Conservation (phyloP, 148 eudicot species). For the Amaranthus cruentus region DNA sequence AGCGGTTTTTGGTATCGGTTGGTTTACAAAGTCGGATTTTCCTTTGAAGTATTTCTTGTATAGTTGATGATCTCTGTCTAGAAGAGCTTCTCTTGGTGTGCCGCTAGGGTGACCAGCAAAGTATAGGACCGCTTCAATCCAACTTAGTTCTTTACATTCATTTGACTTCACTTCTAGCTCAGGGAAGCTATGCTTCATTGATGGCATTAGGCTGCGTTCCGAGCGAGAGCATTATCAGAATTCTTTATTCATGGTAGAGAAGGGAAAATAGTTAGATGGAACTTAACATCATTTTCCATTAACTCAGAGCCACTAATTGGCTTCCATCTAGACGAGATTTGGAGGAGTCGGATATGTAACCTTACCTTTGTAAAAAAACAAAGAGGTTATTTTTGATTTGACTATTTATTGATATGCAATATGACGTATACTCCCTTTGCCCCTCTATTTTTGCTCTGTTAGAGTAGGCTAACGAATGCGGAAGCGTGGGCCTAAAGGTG, state of each 20-base stretch:
- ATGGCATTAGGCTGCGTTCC: conserved; percentile 26
- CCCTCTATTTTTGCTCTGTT: too few species aligned
- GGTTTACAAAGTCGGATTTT: conserved; percentile 29
- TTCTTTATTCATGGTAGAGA: not conserved
- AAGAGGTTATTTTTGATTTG: too few species aligned
- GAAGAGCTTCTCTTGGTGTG: conserved; percentile 18
- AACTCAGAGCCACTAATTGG: too few species aligned
- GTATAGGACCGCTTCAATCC: conserved; percentile 32
- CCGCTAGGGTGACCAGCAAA: conserved; percentile 23
- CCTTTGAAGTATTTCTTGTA: conserved; percentile 25
- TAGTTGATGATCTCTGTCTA: conserved; percentile 21
- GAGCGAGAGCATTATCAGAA: not conserved
- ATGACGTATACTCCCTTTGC: too few species aligned
- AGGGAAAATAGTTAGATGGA: not conserved
- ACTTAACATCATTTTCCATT: not conserved
- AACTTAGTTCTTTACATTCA: conserved; percentile 42
- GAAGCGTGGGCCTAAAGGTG: too few species aligned
- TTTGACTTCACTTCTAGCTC: conserved; percentile 32
- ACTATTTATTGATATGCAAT: too few species aligned
- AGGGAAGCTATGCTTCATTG: conserved; percentile 37
- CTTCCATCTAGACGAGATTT: too few species aligned
- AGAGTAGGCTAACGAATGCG: too few species aligned
- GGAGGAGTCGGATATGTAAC: too few species aligned
- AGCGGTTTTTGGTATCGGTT: conserved; percentile 23
- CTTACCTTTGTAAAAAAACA: too few species aligned